These are phyloP conservation scores for Teratosphaeria gauchensis DNA, from an alignment of 2,329 filamentous ascomycete genomes.

Conservation along the genomic window DNA sequence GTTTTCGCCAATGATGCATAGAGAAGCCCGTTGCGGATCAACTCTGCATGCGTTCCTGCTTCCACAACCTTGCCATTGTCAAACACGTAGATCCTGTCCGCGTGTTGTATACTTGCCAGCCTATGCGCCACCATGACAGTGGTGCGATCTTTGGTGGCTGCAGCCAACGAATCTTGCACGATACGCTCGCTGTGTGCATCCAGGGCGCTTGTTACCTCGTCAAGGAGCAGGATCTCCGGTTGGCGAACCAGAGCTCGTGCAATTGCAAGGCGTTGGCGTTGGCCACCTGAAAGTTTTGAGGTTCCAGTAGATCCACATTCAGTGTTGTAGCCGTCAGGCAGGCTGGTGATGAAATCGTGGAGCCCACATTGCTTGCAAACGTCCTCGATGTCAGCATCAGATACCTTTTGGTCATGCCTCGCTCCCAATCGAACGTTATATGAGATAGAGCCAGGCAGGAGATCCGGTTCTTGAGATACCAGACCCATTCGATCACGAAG, in stretches of 20 bases:
- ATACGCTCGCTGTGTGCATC: conserved; percentile 37
- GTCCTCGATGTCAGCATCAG: conserved; percentile 21
- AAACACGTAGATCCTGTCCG: conserved; percentile 71
- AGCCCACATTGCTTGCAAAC: conserved; percentile 35
- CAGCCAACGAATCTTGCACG: conserved; percentile 33
- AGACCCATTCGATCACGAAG: conserved; percentile 33
- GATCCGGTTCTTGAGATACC: conserved; percentile 37
- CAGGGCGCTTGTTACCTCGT: conserved; percentile 39
- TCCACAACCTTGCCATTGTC: conserved; percentile 55
- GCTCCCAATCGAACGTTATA: conserved; percentile 36
- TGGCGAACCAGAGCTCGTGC: conserved; percentile 38
- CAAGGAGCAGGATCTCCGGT: conserved; percentile 37
- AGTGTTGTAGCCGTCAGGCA: conserved; percentile 40
- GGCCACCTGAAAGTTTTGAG: conserved; percentile 34
- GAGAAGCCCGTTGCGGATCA: conserved; percentile 39
- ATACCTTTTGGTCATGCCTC: conserved; percentile 13
- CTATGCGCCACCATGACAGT: conserved; percentile 71
- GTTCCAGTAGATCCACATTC: conserved; percentile 34
- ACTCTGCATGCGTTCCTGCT: conserved; percentile 50
- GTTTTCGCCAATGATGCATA: conserved; percentile 32
- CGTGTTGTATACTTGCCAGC: conserved; percentile 67
- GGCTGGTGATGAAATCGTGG: conserved; percentile 38
- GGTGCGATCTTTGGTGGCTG: conserved; percentile 38
- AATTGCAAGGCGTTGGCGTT: conserved; percentile 37
- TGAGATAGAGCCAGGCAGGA: conserved; percentile 35